Base-by-base conservation (phyloP, 2,329 filamentous ascomycete genomes). In the Aspergillus ibericus region DNA sequence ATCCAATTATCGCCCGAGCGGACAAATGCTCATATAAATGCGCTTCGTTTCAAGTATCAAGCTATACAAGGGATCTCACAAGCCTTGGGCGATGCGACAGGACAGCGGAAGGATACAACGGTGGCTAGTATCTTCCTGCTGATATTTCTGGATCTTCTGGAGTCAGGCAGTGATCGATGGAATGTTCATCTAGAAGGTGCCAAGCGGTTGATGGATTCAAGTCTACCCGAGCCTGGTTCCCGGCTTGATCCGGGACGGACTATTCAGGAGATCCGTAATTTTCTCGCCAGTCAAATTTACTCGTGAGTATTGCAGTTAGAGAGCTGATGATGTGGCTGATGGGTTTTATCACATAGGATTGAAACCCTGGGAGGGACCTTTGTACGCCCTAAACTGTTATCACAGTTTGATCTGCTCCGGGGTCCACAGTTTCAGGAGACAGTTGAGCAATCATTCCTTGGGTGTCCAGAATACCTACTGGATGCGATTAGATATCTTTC, bases 71-170 rank as follows among this genome's bases (percentile, higher is more conserved):
- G 68, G 5, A 60, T 75, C 4, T 68, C 70, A 2, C 56, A 59
- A 7, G 59, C 59, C 1, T 27, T 75, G 5, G 32, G 59, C 1
- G 58, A 68, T 36, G 22, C 59, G 5, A 25, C 40, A 7, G 15
- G 57, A 5, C 54, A 52, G 27, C 63, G 59, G n/a, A 62, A 61
- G 7, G 70, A 75, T 32, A 64, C 68, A 1, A 75, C 66, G 1
- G 64, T 75, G 29, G 73, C 73, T 22, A 73, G 66, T 32, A 68
- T 73, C 6, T 75, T 75, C 16, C 66, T 75, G 6, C 49, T 73
- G 8, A 67, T 73, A 1, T 73, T 73, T 34, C 46, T 73, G 10
- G 71, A 73, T 50, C 63, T 73, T 5, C 46, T 73, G 1, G 71
- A 73, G 52, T 73, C 71, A 1, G 71, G 71, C 2, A 68, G 69